These are phyloP conservation scores for Plenodomus biglobosus DNA, from an alignment of 2,329 filamentous ascomycete species.

Conservation along the genomic window DNA sequence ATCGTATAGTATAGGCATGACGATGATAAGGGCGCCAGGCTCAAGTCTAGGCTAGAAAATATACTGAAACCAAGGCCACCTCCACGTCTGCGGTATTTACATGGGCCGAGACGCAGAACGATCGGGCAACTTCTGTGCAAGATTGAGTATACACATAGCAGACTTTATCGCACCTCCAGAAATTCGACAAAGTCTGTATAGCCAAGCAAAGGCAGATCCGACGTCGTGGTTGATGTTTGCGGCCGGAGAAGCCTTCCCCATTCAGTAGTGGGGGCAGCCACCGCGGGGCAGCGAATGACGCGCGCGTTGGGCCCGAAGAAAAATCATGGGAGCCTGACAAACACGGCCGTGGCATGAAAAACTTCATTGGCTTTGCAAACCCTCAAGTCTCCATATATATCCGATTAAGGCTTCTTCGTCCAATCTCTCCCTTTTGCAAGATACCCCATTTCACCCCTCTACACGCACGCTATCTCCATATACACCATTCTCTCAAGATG, in stretches of 20 bases:
- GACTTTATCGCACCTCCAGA: background rate
- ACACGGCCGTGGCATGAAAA: background rate
- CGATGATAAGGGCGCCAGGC: slow-evolving; percentile 1
- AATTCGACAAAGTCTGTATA: background rate
- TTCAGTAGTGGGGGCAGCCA: background rate
- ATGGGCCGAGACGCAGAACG: background rate
- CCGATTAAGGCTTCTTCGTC: slow-evolving; percentile 11
- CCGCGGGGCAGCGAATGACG: background rate
- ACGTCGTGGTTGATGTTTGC: background rate
- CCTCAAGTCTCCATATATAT: slow-evolving; percentile 27
- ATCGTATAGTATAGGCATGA: background rate
- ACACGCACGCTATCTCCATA: slow-evolving; percentile 5
- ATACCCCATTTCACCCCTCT: slow-evolving; percentile 3
- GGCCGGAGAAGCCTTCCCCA: background rate
- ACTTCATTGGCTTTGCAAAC: slow-evolving; percentile 20
- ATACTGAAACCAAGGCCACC: background rate
- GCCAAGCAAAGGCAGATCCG: background rate
- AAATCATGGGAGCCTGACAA: background rate
- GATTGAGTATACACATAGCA: background rate
- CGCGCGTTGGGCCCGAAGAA: background rate
- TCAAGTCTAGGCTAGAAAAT: no score
- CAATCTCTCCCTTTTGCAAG: slow-evolving; percentile 13
- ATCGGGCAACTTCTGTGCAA: background rate
- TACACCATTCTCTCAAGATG: slow-evolving; percentile 53
- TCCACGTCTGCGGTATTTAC: background rate